Conservation (phyloP, 768 basidiomycete species). For the Fibroporia radiculosa region DNA sequence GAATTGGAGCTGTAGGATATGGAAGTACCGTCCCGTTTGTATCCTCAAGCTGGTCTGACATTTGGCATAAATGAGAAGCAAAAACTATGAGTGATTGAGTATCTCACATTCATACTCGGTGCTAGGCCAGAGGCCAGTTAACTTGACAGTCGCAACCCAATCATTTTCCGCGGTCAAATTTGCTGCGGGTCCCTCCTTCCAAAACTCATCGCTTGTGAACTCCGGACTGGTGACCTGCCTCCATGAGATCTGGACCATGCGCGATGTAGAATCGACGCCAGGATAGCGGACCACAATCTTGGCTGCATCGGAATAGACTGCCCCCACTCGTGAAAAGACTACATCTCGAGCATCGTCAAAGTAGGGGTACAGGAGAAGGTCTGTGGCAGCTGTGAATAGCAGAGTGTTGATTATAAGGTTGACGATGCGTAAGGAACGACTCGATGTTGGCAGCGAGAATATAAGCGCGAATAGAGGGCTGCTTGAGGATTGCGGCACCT, state of each 20-base stretch:
- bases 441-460: slow-evolving; percentile 27
- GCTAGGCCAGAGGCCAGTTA: slow-evolving; percentile 58
- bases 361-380: slow-evolving; percentile 49
- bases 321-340: slow-evolving; percentile 62
- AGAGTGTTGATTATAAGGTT: slow-evolving; percentile 33
- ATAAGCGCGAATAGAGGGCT: too few relatives aligned
- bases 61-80: not conserved
- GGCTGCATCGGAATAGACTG: slow-evolving; percentile 53
- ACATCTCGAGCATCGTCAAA: slow-evolving; percentile 47
- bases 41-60: slow-evolving; percentile 34
- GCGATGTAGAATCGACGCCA: slow-evolving; percentile 23
- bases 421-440: slow-evolving; percentile 13
- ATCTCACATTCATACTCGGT: slow-evolving; percentile 68
- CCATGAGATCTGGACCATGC: slow-evolving; percentile 36
- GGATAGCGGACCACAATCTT: slow-evolving; percentile 64
- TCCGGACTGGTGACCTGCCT: slow-evolving; percentile 26
- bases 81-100: too few relatives aligned
- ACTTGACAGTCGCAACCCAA: slow-evolving; percentile 48
- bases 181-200: slow-evolving; percentile 50
- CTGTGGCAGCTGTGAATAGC: slow-evolving; percentile 30
- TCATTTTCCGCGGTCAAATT: slow-evolving; percentile 38
- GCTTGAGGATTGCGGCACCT: too few relatives aligned
- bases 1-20: slow-evolving; percentile 43
- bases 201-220: slow-evolving; percentile 25
- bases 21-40: slow-evolving; percentile 38